These are phyloP conservation scores for Thymus quinquecostatus DNA, from an alignment of 257 asterid genomes.

Conservation along the genomic window DNA sequence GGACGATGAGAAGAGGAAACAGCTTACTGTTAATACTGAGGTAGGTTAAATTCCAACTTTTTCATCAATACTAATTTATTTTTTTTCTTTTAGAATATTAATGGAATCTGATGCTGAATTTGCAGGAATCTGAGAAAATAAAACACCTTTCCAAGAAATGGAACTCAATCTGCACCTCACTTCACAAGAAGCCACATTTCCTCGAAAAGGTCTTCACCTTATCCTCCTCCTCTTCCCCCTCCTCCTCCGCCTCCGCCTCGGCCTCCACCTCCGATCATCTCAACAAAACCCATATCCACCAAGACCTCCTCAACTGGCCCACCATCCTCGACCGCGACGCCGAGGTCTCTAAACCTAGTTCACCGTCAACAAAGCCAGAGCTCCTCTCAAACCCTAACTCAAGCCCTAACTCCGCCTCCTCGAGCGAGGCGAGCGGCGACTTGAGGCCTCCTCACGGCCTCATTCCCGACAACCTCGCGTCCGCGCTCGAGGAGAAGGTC, in stretches of 20 bases:
- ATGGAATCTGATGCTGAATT: conserved; percentile 11
- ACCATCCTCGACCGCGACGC: conserved; percentile 42
- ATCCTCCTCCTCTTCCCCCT: conserved; percentile 60
- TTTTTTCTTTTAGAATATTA: neutral
- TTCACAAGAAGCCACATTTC: conserved; percentile 68
- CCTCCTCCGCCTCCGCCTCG: conserved; percentile 72
- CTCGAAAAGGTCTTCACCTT: conserved; percentile 54
- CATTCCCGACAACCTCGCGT: conserved; percentile 45
- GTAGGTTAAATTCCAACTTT: conserved; percentile 44
- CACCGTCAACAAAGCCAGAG: conserved; percentile 49
- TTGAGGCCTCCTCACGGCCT: conserved; percentile 37
- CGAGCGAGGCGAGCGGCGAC: conserved; percentile 81
- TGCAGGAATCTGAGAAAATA: conserved; percentile 63
- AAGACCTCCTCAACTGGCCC: conserved; percentile 55
- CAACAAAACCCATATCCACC: conserved; percentile 37
- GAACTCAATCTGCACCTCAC: conserved; percentile 84
- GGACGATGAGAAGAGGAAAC: conserved; percentile 55
- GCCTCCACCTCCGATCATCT: conserved; percentile 56
- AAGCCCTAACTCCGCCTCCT: conserved; percentile 95
- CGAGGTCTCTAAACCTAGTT: conserved; percentile 43
- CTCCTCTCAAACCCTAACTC: conserved; percentile 89
- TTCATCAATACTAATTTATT: too few species aligned
- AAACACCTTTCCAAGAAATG: conserved; percentile 80
- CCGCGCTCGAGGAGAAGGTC: conserved; percentile 60
- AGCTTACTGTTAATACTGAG: conserved; percentile 19